Conservation (phyloP, 2,329 filamentous ascomycete genomes). For the Cytospora schulzeri region DNA sequence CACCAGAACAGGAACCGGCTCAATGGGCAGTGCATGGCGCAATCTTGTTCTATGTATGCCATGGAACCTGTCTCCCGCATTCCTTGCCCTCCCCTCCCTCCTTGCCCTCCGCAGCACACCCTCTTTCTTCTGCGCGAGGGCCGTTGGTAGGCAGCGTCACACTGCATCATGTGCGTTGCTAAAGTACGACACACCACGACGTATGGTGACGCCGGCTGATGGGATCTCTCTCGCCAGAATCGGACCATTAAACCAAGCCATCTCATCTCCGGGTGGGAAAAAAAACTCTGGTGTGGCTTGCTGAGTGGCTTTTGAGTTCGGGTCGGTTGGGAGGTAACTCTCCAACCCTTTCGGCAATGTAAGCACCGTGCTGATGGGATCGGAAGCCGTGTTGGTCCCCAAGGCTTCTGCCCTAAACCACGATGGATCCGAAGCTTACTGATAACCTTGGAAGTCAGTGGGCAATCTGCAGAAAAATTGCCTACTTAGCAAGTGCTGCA, state of each 20-base stretch:
- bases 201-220: constrained; percentile 14
- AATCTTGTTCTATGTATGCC: neutral
- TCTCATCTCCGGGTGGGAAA: neutral
- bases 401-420: neutral
- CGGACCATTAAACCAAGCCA: constrained; percentile 13
- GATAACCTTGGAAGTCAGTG: no score
- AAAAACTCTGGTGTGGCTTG: neutral
- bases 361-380: neutral
- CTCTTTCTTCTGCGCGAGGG: constrained; percentile 10
- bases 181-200: constrained; percentile 12
- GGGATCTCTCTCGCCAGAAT: constrained; percentile 12
- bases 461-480: neutral
- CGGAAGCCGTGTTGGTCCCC: neutral
- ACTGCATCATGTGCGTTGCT: constrained; percentile 21
- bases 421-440: neutral
- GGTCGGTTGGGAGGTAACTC: neutral
- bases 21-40: neutral
- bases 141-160: constrained; percentile 12
- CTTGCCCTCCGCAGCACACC: constrained; percentile 9
- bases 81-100: no score
- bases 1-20: neutral
- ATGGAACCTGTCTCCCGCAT: neutral
- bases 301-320: neutral
- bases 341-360: no score
- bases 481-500: neutral